Conservation (phyloP, 345 rosid genomes). For the Populus nigra region DNA sequence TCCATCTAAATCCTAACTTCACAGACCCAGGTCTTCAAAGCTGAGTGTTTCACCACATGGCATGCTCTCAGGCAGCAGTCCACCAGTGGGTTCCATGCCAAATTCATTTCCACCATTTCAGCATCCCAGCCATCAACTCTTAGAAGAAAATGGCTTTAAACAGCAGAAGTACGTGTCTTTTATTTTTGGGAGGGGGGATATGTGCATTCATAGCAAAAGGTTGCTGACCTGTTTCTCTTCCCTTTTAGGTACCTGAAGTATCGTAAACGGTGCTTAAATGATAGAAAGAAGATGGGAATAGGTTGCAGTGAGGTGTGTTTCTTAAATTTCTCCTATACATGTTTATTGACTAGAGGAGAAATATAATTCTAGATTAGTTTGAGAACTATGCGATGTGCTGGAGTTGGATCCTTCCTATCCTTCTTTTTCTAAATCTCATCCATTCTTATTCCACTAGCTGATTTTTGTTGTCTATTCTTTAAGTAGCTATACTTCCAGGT, state of each 20-base stretch:
- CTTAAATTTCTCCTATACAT: slow-evolving; percentile 3
- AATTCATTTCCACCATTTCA: slow-evolving; percentile 89
- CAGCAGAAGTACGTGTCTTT: slow-evolving; percentile 77
- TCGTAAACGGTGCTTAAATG: slow-evolving; percentile 85
- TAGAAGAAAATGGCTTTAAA: slow-evolving; percentile 95
- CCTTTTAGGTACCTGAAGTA: slow-evolving; percentile 77
- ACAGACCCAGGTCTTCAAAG: slow-evolving; percentile 73
- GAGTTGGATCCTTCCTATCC: not conserved
- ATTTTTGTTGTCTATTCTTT: not conserved
- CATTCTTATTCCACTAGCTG: not conserved
- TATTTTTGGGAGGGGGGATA: not conserved
- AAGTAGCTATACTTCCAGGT: not conserved
- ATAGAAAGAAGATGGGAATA: slow-evolving; percentile 82
- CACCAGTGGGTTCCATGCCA: slow-evolving; percentile 95
- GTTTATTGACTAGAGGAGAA: not conserved
- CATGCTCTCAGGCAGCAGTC: slow-evolving; percentile 70
- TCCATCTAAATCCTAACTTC: slow-evolving; percentile 17
- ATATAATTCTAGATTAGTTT: not conserved
- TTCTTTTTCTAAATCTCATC: not conserved
- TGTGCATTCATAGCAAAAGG: not conserved
- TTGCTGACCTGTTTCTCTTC: slow-evolving; percentile 26
- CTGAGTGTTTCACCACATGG: slow-evolving; percentile 80
- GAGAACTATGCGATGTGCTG: not conserved
- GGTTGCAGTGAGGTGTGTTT: slow-evolving; percentile 89
- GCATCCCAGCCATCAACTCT: slow-evolving; percentile 92